Conservation (phyloP, 106 monocot species). For the Dendrobium officinale region DNA sequence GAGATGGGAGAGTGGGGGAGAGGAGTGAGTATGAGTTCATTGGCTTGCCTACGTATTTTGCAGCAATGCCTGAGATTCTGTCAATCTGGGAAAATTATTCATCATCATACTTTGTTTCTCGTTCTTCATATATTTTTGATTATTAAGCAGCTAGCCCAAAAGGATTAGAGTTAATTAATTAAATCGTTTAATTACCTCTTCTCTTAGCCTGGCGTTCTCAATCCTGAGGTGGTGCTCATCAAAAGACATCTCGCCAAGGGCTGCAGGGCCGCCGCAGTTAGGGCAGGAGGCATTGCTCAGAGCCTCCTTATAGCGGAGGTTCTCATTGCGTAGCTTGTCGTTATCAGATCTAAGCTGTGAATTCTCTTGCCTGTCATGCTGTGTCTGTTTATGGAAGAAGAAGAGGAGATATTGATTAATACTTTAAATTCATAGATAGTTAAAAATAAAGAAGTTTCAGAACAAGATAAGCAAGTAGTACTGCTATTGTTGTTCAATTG, state of each 20-base stretch:
- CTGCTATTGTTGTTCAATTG: no score
- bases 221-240: conserved; percentile 85
- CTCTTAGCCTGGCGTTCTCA: conserved; percentile 78
- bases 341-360: conserved; percentile 67
- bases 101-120: no score
- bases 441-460: no score
- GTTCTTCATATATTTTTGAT: no score
- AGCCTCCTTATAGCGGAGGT: conserved; percentile 78
- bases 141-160: no score
- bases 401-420: no score
- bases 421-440: no score
- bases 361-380: conserved; percentile 93
- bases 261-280: conserved; percentile 86
- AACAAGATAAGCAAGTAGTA: no score
- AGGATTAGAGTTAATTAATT: no score
- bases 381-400: conserved; percentile 36
- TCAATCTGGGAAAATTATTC: conserved; percentile 45
- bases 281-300: conserved; percentile 82
- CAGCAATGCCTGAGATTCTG: conserved; percentile 78
- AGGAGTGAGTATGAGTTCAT: conserved; percentile 49
- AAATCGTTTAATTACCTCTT: conserved; percentile 43
- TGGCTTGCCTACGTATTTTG: conserved; percentile 83
- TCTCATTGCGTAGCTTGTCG: conserved; percentile 83
- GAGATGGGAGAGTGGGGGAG: conserved; percentile 20
- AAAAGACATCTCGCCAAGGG: conserved; percentile 95